phyloP scores from a whole-genome alignment of 2,329 filamentous ascomycete species.

The Talaromyces sp. region DNA sequence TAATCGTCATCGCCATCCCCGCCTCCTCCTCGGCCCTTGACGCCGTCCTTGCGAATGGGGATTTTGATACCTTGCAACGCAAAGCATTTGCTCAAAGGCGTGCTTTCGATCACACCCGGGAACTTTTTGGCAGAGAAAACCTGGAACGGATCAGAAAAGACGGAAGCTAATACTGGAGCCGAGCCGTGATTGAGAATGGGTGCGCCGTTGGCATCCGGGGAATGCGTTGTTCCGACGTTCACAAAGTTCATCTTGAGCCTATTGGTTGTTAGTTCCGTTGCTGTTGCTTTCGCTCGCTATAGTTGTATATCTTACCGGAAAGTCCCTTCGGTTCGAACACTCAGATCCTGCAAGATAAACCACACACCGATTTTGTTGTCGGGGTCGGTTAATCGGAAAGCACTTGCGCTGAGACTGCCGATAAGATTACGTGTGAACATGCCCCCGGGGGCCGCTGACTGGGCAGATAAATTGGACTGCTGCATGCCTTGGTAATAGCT shows the following conservation, averaged over 20 bases:
- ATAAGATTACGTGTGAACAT: slow-evolving; percentile 97
- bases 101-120: slow-evolving; percentile 93
- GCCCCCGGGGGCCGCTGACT: slow-evolving; percentile 54
- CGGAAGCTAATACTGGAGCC: slow-evolving; percentile 75
- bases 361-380: slow-evolving; percentile 82
- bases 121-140: slow-evolving; percentile 98
- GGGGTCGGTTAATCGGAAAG: slow-evolving; percentile 74
- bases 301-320: slow-evolving; percentile 63
- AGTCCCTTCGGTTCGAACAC: slow-evolving; percentile 83
- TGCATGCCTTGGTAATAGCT: slow-evolving; percentile 30
- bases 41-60: slow-evolving; percentile 83
- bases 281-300: background rate
- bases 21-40: slow-evolving; percentile 28
- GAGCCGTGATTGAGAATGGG: slow-evolving; percentile 62
- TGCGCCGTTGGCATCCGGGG: slow-evolving; percentile 34
- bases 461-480: slow-evolving; percentile 29
- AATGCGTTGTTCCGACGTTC: slow-evolving; percentile 61
- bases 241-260: slow-evolving; percentile 73
- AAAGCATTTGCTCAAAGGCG: slow-evolving; percentile 84
- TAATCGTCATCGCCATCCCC: slow-evolving; percentile 1
- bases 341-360: slow-evolving; percentile 95
- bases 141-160: slow-evolving; percentile 83
- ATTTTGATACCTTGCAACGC: slow-evolving; percentile 94
- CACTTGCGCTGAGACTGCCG: slow-evolving; percentile 82
- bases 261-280: background rate